Percentiles rank a stretch among this genome's conserved stretches.
phyloP scores from a whole-genome alignment of 2,329 filamentous ascomycete genomes.

The Ophiosphaerella korrae region DNA sequence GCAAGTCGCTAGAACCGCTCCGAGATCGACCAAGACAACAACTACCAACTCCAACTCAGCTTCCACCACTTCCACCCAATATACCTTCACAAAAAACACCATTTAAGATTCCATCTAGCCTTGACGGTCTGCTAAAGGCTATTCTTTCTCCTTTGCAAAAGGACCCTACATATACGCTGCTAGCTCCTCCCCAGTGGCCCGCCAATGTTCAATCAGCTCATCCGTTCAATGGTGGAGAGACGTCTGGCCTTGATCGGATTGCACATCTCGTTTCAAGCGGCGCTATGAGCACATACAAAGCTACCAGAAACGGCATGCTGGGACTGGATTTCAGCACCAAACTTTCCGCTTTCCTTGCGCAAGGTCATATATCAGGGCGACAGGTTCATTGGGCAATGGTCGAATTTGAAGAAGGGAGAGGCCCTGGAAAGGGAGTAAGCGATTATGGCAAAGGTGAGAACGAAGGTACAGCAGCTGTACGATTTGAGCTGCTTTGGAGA shows the following conservation, averaged over 20 bases:
- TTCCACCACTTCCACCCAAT: constrained; percentile 64
- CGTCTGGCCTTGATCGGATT: constrained; percentile 63
- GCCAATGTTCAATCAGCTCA: constrained; percentile 63
- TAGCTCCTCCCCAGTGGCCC: constrained; percentile 60
- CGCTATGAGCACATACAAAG: constrained; percentile 67
- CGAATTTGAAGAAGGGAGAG: constrained; percentile 69
- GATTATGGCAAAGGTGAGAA: constrained; percentile 75
- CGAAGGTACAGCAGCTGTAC: constrained; percentile 69
- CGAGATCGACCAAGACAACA: constrained; percentile 65
- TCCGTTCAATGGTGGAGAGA: constrained; percentile 72
- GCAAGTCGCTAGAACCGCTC: constrained; percentile 74
- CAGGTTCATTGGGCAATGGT: constrained; percentile 73
- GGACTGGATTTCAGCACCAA: constrained; percentile 77
- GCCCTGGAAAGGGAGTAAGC: constrained; percentile 22
- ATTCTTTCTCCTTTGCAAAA: constrained; percentile 64
- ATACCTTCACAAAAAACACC: constrained; percentile 66
- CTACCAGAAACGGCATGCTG: constrained; percentile 72
- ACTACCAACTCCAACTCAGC: constrained; percentile 59
- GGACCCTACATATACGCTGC: constrained; percentile 51
- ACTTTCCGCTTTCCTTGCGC: constrained; percentile 72
- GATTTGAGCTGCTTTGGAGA: constrained; percentile 75
- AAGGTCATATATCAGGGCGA: constrained; percentile 74
- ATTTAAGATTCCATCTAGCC: constrained; percentile 65
- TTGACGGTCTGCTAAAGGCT: constrained; percentile 59
- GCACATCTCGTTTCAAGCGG: constrained; percentile 65